Evolutionary conservation across 2,329 filamentous ascomycete species (phyloP), one percentile per base, ranked within the genome.

Genomic region (Apiospora marii): DNA sequence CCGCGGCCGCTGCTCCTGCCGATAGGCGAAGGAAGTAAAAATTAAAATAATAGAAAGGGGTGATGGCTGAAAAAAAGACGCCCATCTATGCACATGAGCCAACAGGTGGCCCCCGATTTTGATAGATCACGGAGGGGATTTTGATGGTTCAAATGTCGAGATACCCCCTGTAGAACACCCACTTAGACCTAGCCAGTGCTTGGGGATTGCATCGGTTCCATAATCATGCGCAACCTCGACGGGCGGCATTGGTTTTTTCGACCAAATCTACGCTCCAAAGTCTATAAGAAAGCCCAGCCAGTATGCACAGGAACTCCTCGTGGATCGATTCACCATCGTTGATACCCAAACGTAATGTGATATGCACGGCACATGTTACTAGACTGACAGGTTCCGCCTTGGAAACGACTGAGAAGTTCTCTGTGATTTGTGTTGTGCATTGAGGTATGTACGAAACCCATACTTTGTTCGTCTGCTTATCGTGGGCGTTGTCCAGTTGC

Each of bases 1-100:
- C 83, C 19, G 72, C 78, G 48, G 72, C 75, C 72, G 70, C 72
- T 71, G 64, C 69, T 34, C 73, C 64, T 27, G 79, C 80, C 43
- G 86, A 85, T 79, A 85, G 83, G 73, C 82, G 85, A 74, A 84
- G 82, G 71, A 81, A 81, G 77, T 84, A 76, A 73, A 58, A 12
- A 7, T 4, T 30, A 30, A 30, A 30, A 30, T 2, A 46, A 46
- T 16, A 46, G 5, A 19, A 46, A 46, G 5, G 46, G 46, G 46
- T 22, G 46, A 4, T 27, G n/a, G 46, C 19, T 27, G 34, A 16
- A 1, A 41, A 41, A 41, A 41, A 41, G n/a, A 41, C 7, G 37
- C 37, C 37, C 24, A n/a, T 64, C 5, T 22, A 64, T 37, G 22
- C 24, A 30, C 13, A 30, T 58, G n/a, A 51, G n/a, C 49, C 49